A percentile compares a stretch with the other conserved stretches of the same genome.
phyloP scores from a whole-genome alignment of 768 basidiomycete species.

The Cystobasidium tubakii region DNA sequence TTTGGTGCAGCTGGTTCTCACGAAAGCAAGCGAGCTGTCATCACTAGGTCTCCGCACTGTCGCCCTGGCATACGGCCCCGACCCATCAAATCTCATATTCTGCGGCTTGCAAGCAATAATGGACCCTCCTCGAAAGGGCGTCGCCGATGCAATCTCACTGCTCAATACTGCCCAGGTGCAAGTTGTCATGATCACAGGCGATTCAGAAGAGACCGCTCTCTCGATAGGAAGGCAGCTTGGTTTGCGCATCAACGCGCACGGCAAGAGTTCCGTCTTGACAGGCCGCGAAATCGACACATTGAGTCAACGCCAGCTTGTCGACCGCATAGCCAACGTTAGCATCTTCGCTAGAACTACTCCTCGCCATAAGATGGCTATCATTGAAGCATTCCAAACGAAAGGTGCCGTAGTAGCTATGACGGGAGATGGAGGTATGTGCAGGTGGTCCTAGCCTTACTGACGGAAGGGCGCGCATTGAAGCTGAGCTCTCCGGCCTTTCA shows the following conservation, averaged over 20 bases:
- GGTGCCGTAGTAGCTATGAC: conserved; percentile 96
- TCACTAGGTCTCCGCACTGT: conserved; percentile 63
- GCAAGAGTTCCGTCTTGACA: conserved; percentile 57
- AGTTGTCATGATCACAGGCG: conserved; percentile 98
- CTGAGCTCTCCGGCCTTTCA: conserved; percentile 5
- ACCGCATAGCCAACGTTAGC: conserved; percentile 70
- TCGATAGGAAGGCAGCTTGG: conserved; percentile 82
- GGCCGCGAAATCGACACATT: conserved; percentile 80
- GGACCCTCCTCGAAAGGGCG: conserved; percentile 87
- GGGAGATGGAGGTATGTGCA: conserved; percentile 73
- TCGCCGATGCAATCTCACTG: conserved; percentile 76
- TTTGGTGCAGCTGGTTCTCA: conserved; percentile 63
- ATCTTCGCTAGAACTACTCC: conserved; percentile 96
- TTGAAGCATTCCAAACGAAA: conserved; percentile 82
- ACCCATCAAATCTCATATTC: conserved; percentile 61
- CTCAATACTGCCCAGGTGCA: conserved; percentile 82
- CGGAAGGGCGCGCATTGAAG: not conserved
- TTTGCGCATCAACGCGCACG: conserved; percentile 58
- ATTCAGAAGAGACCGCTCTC: conserved; percentile 82
- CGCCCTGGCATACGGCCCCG: conserved; percentile 84
- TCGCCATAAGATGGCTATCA: conserved; percentile 94
- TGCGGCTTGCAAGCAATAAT: conserved; percentile 91
- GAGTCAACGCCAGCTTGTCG: conserved; percentile 70
- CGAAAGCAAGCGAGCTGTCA: conserved; percentile 67
- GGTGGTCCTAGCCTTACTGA: too few relatives aligned